Percentiles rank a stretch among this genome's conserved stretches.
These are phyloP conservation scores for Aspergillus steynii DNA, from an alignment of 495 filamentous ascomycete species.

Conservation along the genomic window DNA sequence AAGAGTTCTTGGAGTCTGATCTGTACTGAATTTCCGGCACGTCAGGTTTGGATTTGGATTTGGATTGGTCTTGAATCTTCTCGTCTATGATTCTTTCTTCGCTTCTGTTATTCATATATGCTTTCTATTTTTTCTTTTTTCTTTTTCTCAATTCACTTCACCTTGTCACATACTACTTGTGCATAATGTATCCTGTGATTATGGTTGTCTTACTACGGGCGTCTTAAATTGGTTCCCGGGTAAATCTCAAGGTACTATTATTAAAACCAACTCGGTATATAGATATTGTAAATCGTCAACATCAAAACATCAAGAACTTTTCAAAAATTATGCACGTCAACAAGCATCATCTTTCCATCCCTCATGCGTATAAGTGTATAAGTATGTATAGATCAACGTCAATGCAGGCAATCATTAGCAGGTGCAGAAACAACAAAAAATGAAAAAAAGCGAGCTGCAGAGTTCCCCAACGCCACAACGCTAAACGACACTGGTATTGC, in stretches of 20 bases:
- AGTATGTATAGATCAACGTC: background rate
- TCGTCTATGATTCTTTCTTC: background rate
- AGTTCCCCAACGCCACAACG: conserved; percentile 5
- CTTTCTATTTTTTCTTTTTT: conserved; percentile 4
- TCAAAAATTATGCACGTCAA: background rate
- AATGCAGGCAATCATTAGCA: background rate
- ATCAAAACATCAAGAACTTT: background rate
- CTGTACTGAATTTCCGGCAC: conserved; percentile 19
- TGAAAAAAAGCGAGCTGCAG: background rate
- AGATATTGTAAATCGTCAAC: background rate
- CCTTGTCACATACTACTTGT: background rate
- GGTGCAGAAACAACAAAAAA: conserved; percentile 1
- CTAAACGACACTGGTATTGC: conserved; percentile 12
- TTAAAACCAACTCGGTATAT: no score
- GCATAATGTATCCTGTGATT: background rate
- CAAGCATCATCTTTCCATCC: background rate
- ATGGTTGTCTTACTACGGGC: background rate
- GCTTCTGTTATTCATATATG: background rate
- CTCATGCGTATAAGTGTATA: background rate
- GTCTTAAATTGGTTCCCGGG: no score
- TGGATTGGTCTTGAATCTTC: conserved; percentile 3
- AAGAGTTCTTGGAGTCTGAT: conserved; percentile 29
- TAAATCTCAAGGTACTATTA: no score
- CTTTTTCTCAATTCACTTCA: conserved; percentile 2
- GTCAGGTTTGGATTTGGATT: conserved; percentile 10